Evolutionary conservation across 129 eudicot genomes (phyloP).

Genomic region (Apium graveolens): DNA sequence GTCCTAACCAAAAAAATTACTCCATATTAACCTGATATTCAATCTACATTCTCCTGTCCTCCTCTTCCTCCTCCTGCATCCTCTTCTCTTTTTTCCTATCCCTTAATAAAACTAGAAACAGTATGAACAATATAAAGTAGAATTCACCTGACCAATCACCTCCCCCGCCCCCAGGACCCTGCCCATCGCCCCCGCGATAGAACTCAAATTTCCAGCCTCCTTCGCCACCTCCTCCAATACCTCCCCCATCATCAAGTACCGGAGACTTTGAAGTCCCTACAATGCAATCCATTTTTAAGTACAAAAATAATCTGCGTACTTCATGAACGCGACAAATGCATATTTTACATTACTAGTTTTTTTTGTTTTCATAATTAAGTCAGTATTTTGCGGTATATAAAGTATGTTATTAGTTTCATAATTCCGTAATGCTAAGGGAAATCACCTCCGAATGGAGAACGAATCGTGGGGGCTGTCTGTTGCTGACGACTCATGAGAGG

Average conservation of each 20-base stretch:
- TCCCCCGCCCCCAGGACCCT: neutral
- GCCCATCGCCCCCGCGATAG: neutral
- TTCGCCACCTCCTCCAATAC: neutral
- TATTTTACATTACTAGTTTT: neutral
- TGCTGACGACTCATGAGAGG: neutral
- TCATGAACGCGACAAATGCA: neutral
- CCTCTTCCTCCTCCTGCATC: neutral
- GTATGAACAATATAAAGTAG: neutral
- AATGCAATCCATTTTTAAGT: neutral
- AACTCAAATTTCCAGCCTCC: neutral
- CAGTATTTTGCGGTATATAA: neutral
- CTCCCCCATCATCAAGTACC: neutral
- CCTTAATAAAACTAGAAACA: neutral
- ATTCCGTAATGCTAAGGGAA: neutral
- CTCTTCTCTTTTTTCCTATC: neutral
- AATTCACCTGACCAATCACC: slow-evolving; percentile 16
- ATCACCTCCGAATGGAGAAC: neutral
- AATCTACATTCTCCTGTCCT: neutral
- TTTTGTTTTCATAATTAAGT: neutral
- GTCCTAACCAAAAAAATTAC: too few species aligned
- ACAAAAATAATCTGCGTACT: neutral
- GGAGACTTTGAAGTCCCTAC: neutral
- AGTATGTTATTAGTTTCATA: neutral
- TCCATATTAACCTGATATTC: too few species aligned
- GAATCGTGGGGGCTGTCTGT: neutral